Conservation (phyloP, 2,329 filamentous ascomycete species). For the Sordariomycetes sp. region DNA sequence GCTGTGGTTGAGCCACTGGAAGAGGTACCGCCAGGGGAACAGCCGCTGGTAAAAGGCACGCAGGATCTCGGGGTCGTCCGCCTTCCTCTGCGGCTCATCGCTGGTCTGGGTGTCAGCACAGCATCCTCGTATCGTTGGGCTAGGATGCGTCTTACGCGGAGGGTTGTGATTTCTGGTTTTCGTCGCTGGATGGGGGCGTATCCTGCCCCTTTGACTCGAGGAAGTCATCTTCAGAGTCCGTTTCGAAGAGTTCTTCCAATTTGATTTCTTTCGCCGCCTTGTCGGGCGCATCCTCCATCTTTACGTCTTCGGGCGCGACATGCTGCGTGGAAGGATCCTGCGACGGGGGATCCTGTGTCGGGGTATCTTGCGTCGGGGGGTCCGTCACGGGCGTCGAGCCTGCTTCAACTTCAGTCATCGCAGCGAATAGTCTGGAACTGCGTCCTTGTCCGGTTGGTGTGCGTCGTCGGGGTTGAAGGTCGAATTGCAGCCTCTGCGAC, state of each 20-base stretch:
- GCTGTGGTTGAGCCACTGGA: conserved; percentile 96
- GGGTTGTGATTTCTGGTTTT: not conserved
- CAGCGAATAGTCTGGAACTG: not conserved
- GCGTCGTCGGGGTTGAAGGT: not conserved
- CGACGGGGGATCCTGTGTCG: conserved; percentile 17
- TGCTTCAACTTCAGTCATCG: not conserved
- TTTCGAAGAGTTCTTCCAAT: conserved; percentile 21
- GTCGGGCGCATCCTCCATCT: conserved; percentile 18
- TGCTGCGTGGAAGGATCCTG: conserved; percentile 1
- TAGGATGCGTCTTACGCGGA: not conserved
- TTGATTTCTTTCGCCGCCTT: not conserved
- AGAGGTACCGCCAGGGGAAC: conserved; percentile 88
- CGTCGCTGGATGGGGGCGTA: conserved; percentile 18
- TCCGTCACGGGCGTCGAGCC: not conserved
- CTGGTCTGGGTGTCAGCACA: not conserved
- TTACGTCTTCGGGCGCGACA: conserved; percentile 17
- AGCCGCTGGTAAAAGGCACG: conserved; percentile 89
- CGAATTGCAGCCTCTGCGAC: not conserved
- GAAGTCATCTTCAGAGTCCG: conserved; percentile 43
- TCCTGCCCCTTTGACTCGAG: conserved; percentile 26
- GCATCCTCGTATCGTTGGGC: not conserved
- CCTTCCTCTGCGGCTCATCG: not conserved
- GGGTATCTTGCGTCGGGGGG: conserved; percentile 17
- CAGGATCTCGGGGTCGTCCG: conserved; percentile 48
- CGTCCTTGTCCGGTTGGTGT: not conserved